Evolutionary conservation across 352 stramenopile species (phyloP).

Genomic region (Globisporangium solare): DNA sequence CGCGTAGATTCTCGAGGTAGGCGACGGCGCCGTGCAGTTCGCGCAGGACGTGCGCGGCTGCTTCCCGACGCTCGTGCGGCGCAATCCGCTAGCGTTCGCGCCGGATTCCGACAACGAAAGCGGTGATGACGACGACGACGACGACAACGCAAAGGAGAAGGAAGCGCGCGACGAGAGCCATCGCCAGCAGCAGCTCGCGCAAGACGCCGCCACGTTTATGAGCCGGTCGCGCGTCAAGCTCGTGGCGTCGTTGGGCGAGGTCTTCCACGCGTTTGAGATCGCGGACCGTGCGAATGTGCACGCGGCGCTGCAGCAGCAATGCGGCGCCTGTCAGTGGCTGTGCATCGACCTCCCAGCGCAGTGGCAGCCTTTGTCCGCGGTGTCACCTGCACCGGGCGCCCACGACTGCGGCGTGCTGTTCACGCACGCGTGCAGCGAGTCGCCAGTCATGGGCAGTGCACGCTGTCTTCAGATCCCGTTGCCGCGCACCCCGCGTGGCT

Average conservation of each 20-base stretch:
- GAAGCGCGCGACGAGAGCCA: background rate
- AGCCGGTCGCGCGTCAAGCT: constrained; percentile 32
- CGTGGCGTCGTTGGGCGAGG: constrained; percentile 29
- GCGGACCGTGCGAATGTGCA: constrained; percentile 23
- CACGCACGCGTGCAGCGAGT: constrained; percentile 20
- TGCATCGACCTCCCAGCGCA: constrained; percentile 46
- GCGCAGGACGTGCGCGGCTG: constrained; percentile 46
- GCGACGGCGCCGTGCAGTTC: constrained; percentile 49
- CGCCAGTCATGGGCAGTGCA: background rate
- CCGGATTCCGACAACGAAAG: constrained; percentile 25
- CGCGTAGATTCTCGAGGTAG: constrained; percentile 51
- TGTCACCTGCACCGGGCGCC: background rate
- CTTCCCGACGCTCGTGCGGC: constrained; percentile 62
- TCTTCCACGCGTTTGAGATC: constrained; percentile 38
- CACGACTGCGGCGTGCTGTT: constrained; percentile 68
- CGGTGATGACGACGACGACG: constrained; percentile 15
- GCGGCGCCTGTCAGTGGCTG: constrained; percentile 39
- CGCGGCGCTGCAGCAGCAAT: constrained; percentile 17
- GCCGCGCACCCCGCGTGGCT: constrained; percentile 24
- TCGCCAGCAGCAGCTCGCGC: background rate
- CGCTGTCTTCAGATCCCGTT: constrained; percentile 56
- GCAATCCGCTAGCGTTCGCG: constrained; percentile 29
- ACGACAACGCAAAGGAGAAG: background rate
- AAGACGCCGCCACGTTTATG: constrained; percentile 25
- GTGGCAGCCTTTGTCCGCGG: background rate